Evolutionary conservation across 2,329 filamentous ascomycete species (phyloP), one percentile per base, ranked within the genome.

Genomic region (Myotisia sp.): DNA sequence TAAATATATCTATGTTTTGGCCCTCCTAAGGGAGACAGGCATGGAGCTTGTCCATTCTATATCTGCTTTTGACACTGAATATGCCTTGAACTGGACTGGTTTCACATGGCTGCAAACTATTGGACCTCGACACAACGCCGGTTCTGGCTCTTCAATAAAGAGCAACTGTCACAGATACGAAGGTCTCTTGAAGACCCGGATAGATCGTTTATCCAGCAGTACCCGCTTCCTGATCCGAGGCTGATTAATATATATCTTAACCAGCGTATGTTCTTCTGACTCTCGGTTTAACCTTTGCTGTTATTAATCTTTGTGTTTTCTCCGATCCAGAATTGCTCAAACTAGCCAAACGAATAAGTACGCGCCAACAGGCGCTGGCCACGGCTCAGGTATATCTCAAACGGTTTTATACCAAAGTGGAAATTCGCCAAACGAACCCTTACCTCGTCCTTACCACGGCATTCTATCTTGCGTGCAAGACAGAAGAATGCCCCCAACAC

Each of bases 401-500:
- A 50, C 76, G 90, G 39, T 95, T 93, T 65, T 95, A 93, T 58
- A 75, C 75, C 29, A 83, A 80, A 47, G 80, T 93, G 47, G 85
- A 93, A 51, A 85, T 95, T 44, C 79, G 87, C 37, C 76, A 79
- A 42, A 93, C 86, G 30, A 98, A 95, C 48, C 85, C 87, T 3
- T 93, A 92, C 52, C 74, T 95, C 22, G 75, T 95, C 38, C 71
- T 93, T 44, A 79, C 85, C n/a, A 95, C 90, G 1, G 82, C 87
- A 4, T 70, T 95, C 40, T 98, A 98, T 55, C 67, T 98, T 22
- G 86, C 90, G 13, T 93, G 85, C 63, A 98, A 98, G 61, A 93
- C 92, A 74, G 90, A 98, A 56, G 90, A 98, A 57, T 86, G 78
- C 33, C 90, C 90, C 2, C 87, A 95, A 55, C 90, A 98, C 55